A percentile compares a stretch with the other conserved stretches of the same genome.
phyloP scores from a whole-genome alignment of 441 rosid species.

The Kokia cookei region DNA sequence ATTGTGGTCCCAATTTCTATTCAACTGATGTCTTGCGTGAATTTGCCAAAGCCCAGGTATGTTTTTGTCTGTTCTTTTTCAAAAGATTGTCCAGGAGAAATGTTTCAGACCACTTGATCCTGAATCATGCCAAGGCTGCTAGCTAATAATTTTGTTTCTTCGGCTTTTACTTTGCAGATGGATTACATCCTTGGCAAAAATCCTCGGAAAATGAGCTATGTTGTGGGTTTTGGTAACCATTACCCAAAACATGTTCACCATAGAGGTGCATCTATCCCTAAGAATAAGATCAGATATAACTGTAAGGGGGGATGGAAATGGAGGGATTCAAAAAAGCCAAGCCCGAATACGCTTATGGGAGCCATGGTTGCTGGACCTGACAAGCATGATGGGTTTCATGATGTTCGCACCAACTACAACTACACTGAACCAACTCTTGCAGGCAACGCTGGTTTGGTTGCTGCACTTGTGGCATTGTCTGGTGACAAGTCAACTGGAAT shows the following conservation, averaged over 20 bases:
- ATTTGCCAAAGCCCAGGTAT: slow-evolving; percentile 75
- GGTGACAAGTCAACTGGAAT: slow-evolving; percentile 50
- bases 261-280: slow-evolving; percentile 86
- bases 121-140: neutral
- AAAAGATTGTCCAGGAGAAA: neutral
- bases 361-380: slow-evolving; percentile 99
- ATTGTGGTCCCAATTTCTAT: slow-evolving; percentile 82
- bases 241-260: slow-evolving; percentile 83
- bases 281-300: slow-evolving; percentile 64
- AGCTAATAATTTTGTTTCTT: neutral
- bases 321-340: slow-evolving; percentile 63
- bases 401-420: slow-evolving; percentile 77
- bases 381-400: slow-evolving; percentile 72
- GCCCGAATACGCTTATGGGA: slow-evolving; percentile 72
- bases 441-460: slow-evolving; percentile 88
- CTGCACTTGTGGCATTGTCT: slow-evolving; percentile 81
- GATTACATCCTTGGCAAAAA: slow-evolving; percentile 90
- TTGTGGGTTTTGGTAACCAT: slow-evolving; percentile 78
- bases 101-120: neutral
- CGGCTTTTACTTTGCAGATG: slow-evolving; percentile 37
- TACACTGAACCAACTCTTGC: slow-evolving; percentile 96
- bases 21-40: slow-evolving; percentile 59
- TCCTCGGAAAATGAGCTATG: slow-evolving; percentile 87
- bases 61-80: neutral
- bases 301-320: slow-evolving; percentile 94